Evolutionary conservation across 441 rosid species (phyloP).

Genomic region (Manihot esculenta): DNA sequence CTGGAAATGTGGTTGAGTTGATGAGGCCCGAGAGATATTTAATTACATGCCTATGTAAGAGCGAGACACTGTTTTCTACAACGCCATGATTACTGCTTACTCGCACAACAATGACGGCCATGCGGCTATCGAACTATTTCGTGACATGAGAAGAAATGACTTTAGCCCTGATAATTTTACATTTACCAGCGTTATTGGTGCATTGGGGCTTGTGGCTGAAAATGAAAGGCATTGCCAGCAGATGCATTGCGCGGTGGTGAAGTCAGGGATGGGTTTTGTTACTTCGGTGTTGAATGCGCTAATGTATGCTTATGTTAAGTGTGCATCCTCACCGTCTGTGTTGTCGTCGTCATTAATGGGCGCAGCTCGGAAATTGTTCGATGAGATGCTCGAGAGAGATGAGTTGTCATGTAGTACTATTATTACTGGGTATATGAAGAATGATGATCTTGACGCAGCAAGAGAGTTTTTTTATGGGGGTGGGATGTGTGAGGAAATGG

Average conservation of each 20-base stretch:
- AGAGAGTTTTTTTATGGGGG: constrained; percentile 52
- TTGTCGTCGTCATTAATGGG: constrained; percentile 37
- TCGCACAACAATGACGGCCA: constrained; percentile 57
- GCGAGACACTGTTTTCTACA: constrained; percentile 71
- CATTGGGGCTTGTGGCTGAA: constrained; percentile 44
- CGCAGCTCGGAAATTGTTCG: constrained; percentile 53
- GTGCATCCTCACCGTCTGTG: constrained; percentile 48
- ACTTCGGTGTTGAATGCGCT: constrained; percentile 73
- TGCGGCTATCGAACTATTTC: constrained; percentile 54
- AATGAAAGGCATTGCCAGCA: constrained; percentile 61
- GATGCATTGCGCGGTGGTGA: constrained; percentile 70
- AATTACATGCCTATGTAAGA: too few species aligned
- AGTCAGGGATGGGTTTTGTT: constrained; percentile 54
- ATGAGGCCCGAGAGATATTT: constrained; percentile 51
- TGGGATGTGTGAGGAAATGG: constrained; percentile 49
- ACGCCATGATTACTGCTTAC: constrained; percentile 80
- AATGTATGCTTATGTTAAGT: constrained; percentile 58
- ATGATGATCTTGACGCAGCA: constrained; percentile 57
- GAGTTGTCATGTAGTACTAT: constrained; percentile 55
- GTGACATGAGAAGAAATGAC: constrained; percentile 48
- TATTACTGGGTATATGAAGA: constrained; percentile 54
- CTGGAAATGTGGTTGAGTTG: constrained; percentile 57
- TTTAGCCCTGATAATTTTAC: constrained; percentile 65
- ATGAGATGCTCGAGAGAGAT: constrained; percentile 47
- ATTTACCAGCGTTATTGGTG: constrained; percentile 60